A percentile compares a stretch with the other conserved stretches of the same genome.
These are phyloP conservation scores for Hypoxylon sp. DNA, from an alignment of 2,329 filamentous ascomycete species.

Conservation along the genomic window DNA sequence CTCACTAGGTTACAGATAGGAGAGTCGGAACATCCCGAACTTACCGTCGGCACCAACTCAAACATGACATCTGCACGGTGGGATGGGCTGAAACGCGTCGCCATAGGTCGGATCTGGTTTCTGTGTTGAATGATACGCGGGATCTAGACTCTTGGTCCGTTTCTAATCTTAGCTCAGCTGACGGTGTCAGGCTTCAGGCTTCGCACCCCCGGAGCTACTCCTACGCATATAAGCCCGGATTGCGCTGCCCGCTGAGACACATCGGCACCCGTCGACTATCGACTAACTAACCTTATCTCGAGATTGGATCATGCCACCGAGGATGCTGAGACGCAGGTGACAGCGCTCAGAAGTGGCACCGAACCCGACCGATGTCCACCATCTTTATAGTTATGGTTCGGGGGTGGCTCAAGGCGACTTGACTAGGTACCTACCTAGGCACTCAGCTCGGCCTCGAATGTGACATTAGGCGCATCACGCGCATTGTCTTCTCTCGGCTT, in stretches of 20 bases:
- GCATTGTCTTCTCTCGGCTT: slow-evolving; percentile 8
- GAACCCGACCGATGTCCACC: neutral
- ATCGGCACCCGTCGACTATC: neutral
- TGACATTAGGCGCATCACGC: slow-evolving; percentile 1
- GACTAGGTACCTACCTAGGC: neutral
- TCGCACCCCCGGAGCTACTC: neutral
- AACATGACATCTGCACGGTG: slow-evolving; percentile 14
- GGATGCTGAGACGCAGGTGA: neutral
- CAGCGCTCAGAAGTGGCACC: neutral
- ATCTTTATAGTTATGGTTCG: neutral
- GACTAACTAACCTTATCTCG: neutral
- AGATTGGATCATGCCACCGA: slow-evolving; percentile 1
- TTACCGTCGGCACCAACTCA: neutral
- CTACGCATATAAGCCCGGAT: slow-evolving; percentile 11
- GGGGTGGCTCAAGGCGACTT: neutral
- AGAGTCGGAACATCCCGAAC: slow-evolving; percentile 31
- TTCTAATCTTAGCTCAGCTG: slow-evolving; percentile 26
- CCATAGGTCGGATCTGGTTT: slow-evolving; percentile 21
- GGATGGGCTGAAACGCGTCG: slow-evolving; percentile 17
- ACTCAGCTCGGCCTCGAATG: slow-evolving; percentile 12
- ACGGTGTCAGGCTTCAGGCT: slow-evolving; percentile 6
- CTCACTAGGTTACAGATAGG: slow-evolving; percentile 7
- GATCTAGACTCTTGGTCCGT: slow-evolving; percentile 27
- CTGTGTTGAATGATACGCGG: slow-evolving; percentile 3
- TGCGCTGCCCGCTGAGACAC: slow-evolving; percentile 1